Conservation (phyloP, 2,329 filamentous ascomycete species). For the Chaetomium sp. region DNA sequence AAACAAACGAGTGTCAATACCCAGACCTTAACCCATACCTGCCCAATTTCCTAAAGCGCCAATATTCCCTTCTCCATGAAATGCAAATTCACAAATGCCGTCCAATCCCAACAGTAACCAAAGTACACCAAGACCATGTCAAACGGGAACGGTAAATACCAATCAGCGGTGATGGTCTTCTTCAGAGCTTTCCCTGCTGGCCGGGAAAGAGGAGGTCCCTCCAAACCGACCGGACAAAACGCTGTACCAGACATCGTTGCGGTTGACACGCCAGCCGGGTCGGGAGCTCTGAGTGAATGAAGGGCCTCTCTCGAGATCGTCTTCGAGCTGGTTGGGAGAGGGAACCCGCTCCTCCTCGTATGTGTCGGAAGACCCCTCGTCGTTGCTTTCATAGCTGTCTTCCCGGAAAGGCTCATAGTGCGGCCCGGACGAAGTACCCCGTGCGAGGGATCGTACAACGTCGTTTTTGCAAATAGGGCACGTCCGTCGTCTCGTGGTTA, state of each 20-base stretch:
- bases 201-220: slow-evolving; percentile 6
- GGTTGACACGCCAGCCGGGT: slow-evolving; percentile 2
- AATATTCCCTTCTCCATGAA: neutral
- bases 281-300: slow-evolving; percentile 2
- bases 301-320: slow-evolving; percentile 11
- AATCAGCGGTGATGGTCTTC: slow-evolving; percentile 3
- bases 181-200: neutral
- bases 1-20: slow-evolving; percentile 8
- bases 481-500: slow-evolving; percentile 90
- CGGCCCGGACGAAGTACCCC: slow-evolving; percentile 44
- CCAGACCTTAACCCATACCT: neutral
- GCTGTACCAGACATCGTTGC: slow-evolving; percentile 11
- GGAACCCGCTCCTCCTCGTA: neutral
- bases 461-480: slow-evolving; percentile 98
- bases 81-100: slow-evolving; percentile 1
- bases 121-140: neutral
- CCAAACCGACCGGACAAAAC: slow-evolving; percentile 9
- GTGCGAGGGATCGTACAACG: slow-evolving; percentile 67
- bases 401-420: slow-evolving; percentile 51
- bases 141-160: neutral
- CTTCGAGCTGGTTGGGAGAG: slow-evolving; percentile 5
- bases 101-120: neutral
- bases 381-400: slow-evolving; percentile 43
- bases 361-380: slow-evolving; percentile 20
- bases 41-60: slow-evolving; percentile 7